Base-by-base conservation (phyloP, 2,329 filamentous ascomycete species). In the Aureobasidium sp. region DNA sequence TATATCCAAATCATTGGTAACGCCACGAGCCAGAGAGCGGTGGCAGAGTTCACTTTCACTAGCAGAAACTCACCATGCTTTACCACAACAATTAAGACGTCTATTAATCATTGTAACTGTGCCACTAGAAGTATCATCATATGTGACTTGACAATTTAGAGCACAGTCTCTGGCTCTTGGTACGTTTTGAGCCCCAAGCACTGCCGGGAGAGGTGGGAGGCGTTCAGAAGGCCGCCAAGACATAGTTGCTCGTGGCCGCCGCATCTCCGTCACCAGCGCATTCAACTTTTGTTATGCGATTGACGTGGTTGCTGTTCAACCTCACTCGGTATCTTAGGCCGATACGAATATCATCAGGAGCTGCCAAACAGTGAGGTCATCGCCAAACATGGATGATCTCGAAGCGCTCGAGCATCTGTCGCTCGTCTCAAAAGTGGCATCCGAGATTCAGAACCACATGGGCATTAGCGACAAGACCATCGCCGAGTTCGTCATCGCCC, bases 401-500 rank as follows among this genome's bases (percentile, higher is more conserved):
- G 85, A 90, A 74, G 89, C 90, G 69, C 86, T 99, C 72, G 94
- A 99, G 81, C 82, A 95, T 64, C 83, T 99, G 60, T 96, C 92
- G 69, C 87, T 99, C 71, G 91, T 97, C 62, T 94, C 91, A 56
- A 96, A 93, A 75, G 91, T 99, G 69, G 91, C 91, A 15, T 93
- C 89, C 20, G 94, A 99, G 76, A 82, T 99, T 59, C 88, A 96
- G 70, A 99, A 99, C 72, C 90, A 99, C 76, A 77, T 97, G 64
- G 91, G 92, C 62, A 86, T 97, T 69, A 89, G 84, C 73, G 92
- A 99, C 77, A 97, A 96, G 76, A 96, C 91, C 5, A 85, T 99
- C 29, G 92, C 94, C 68, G 94, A 99, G 76, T 99, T 96, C 72
- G 86, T 99, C 70, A 96, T 99, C 71, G 89, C 89, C 65, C 89